A percentile compares a stretch with the other conserved stretches of the same genome.
Evolutionary conservation across 2,329 filamentous ascomycete species (phyloP).

Genomic region (Aspergillus vadensis): DNA sequence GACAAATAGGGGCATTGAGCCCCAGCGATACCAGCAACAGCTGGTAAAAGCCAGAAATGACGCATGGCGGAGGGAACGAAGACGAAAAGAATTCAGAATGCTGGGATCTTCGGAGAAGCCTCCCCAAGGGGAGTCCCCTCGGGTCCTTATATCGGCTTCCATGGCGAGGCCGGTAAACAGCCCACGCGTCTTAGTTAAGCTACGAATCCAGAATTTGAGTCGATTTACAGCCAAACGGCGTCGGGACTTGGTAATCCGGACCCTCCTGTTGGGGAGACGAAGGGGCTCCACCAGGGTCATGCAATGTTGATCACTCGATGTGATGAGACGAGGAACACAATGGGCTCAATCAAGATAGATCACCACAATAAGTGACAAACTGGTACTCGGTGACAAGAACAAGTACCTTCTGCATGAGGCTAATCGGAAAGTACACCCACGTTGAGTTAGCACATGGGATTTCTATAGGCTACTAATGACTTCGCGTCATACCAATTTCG

Average conservation of each 20-base stretch:
- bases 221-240: neutral
- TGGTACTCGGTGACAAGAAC: too few relatives aligned
- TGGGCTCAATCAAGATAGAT: neutral
- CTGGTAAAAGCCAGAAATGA: constrained; percentile 5
- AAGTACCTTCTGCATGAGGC: neutral
- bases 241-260: neutral
- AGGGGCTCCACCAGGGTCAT: constrained; percentile 2
- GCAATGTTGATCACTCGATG: neutral
- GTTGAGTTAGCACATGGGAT: neutral
- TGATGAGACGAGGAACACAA: neutral
- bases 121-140: too few relatives aligned
- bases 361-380: neutral
- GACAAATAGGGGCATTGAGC: constrained; percentile 8
- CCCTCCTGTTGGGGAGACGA: neutral
- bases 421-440: neutral
- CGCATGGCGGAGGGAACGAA: neutral
- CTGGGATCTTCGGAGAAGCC: too few relatives aligned
- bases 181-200: neutral
- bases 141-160: neutral
- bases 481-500: neutral
- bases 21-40: constrained; percentile 3
- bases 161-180: neutral
- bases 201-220: neutral
- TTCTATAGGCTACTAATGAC: neutral
- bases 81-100: too few relatives aligned